Percentiles rank a stretch among this genome's conserved stretches.
Evolutionary conservation across 768 basidiomycete genomes (phyloP).

Genomic region (Chalciporus chontae): DNA sequence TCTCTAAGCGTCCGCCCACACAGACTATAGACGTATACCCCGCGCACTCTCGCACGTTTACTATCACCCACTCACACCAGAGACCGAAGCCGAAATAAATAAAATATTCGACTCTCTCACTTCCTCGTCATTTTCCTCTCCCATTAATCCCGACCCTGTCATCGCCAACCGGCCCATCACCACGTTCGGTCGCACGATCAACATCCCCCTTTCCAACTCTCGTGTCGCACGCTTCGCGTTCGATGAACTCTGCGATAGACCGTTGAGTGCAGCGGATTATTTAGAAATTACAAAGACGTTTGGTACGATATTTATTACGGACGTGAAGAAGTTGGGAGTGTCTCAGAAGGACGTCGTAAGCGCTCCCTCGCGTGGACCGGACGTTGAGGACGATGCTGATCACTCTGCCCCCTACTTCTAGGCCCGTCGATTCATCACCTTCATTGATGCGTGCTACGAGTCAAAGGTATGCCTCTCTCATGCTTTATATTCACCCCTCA

Average conservation of each 20-base stretch:
- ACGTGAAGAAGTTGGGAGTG: constrained; percentile 86
- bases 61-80: constrained; percentile 71
- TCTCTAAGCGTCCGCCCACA: neutral
- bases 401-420: constrained; percentile 20
- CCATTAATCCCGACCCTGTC: constrained; percentile 42
- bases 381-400: neutral
- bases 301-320: constrained; percentile 80
- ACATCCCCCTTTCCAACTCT: constrained; percentile 75
- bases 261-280: constrained; percentile 94
- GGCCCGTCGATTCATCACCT: constrained; percentile 96
- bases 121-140: constrained; percentile 39
- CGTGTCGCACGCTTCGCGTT: constrained; percentile 86
- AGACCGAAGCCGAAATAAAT: constrained; percentile 65
- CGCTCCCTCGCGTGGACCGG: neutral
- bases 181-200: constrained; percentile 88
- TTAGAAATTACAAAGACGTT: constrained; percentile 89
- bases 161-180: constrained; percentile 60
- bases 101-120: constrained; percentile 82
- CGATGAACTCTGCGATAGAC: constrained; percentile 79
- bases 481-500: neutral
- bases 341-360: constrained; percentile 80
- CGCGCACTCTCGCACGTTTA: constrained; percentile 93
- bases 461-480: constrained; percentile 56
- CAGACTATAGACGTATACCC: constrained; percentile 94
- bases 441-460: constrained; percentile 96